Evolutionary conservation across 2,329 filamentous ascomycete genomes (phyloP).

Genomic region (Sporothrix humicola): DNA sequence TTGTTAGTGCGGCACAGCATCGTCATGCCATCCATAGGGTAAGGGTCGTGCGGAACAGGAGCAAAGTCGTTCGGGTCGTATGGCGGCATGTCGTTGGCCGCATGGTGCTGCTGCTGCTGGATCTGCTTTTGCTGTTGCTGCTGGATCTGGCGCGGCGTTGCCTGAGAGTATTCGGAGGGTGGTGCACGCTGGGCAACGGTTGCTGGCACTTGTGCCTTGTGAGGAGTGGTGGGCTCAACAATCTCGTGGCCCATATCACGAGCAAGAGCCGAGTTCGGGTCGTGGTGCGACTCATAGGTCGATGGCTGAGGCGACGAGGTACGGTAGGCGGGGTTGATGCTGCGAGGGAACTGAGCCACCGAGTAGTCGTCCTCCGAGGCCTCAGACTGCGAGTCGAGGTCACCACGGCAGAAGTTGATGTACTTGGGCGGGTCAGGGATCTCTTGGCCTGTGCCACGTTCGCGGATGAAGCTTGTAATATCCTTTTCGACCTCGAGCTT

Average conservation of each 20-base stretch:
- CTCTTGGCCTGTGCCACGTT: slow-evolving; percentile 90
- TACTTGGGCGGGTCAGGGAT: slow-evolving; percentile 97
- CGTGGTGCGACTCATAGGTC: slow-evolving; percentile 88
- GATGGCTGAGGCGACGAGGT: slow-evolving; percentile 97
- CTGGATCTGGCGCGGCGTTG: slow-evolving; percentile 11
- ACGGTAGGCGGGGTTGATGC: slow-evolving; percentile 93
- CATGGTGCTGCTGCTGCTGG: slow-evolving; percentile 40
- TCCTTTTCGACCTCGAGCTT: slow-evolving; percentile 95
- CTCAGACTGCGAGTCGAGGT: slow-evolving; percentile 82
- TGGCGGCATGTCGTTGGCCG: slow-evolving; percentile 37
- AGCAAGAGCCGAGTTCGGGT: slow-evolving; percentile 74
- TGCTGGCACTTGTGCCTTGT: background rate
- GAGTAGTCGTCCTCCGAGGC: slow-evolving; percentile 90
- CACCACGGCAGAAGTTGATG: slow-evolving; percentile 97
- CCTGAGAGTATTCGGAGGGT: background rate
- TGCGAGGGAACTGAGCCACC: slow-evolving; percentile 92
- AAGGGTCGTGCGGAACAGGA: slow-evolving; percentile 85
- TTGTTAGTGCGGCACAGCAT: slow-evolving; percentile 79
- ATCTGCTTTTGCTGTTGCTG: slow-evolving; percentile 36
- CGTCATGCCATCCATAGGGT: slow-evolving; percentile 94
- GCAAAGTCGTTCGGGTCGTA: slow-evolving; percentile 66
- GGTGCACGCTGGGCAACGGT: background rate
- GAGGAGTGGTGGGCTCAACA: slow-evolving; percentile 47
- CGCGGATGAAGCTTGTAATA: slow-evolving; percentile 85
- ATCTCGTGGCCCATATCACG: slow-evolving; percentile 58